Base-by-base conservation (phyloP, 1,284 basidiomycete species). In the Rhodotorula sp. region DNA sequence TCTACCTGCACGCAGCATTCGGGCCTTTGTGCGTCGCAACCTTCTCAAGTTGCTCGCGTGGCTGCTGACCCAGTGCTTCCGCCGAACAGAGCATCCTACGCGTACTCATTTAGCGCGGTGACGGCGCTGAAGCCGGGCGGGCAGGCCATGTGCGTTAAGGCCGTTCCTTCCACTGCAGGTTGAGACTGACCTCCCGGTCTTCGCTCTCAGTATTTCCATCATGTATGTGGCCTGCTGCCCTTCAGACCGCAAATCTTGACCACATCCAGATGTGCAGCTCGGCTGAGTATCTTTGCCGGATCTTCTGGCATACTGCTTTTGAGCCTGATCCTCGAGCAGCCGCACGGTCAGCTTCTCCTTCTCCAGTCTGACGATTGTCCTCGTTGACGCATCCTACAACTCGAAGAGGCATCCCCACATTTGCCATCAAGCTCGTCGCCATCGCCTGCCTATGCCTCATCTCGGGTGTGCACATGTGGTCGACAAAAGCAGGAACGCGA, bases 381-480 rank as follows among this genome's bases (percentile, higher is more conserved):
- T 25, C 13, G 46, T 63, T 22, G 32, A 4, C 22, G 54, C 25
- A 13, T 9, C 19, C 21, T 37, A 1, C 13, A 12, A 13, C 19
- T 7, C 29, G 29, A 29, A 54, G 57, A 89, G 75, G 84, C 91
- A 86, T 87, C 78, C 88, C 90, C 44, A 87, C 88, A 13, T 88
- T 91, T 78, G 88, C 87, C 56, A 89, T 96, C 83, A 97, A 96
- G 83, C 82, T 94, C 70, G 92, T 91, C 37, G 96, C 92, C 15
- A 82, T 87, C 51, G 82, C 85, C 56, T 91, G 92, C 66, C 87
- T 97, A 34, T 72, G 89, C 5, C 66, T 90, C 51, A 88, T 97
- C 41, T 89, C 90, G 0, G 76, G 87, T 12, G 83, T 97, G 5
- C 94, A 94, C 80, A 86, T 93, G 13, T 88, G 90, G 48, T 89